Base-by-base conservation (phyloP, 208 protist species). In the Acanthamoeba castellanii region DNA sequence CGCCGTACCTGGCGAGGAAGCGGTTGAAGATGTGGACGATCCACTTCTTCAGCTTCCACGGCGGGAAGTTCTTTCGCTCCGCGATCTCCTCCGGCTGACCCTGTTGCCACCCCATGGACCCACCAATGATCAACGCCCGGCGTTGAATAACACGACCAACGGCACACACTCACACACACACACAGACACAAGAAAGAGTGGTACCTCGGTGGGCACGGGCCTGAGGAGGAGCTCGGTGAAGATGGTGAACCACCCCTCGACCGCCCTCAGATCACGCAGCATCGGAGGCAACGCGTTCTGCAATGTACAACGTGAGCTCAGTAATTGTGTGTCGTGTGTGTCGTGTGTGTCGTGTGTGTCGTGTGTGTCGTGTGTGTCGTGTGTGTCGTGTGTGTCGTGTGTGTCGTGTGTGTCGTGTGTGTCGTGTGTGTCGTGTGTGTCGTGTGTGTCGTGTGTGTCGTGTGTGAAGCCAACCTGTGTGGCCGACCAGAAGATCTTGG, bases 1-100 rank as follows among this genome's bases (percentile, higher is more conserved):
- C 27, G 37, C 34, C 74, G 22, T 82, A 82, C 74, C 74, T n/a
- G 30, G n/a, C 64, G n/a, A 72, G 22, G 30, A 89, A 89, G 30
- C 82, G 82, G 37, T 59, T 68, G 82, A 45, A 89, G 52, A 89
- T 89, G 82, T 89, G 82, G 30, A 66, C 82, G 32, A 89, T 89
- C 82, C 82, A 89, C 82, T 89, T 89, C 57, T 89, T 89, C n/a
- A 89, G 52, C 82, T 89, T 89, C 82, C 82, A 89, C 16, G 82
- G 82, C 20, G 47, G 52, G 52, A 34, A 89, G 52, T 89, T 89
- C 30, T 89, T 32, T 25, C 57, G 64, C 57, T 89, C 82, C 13
- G 57, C 50, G 52, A 89, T 32, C 47, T 89, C 82, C 82, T 89
- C 82, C 20, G 82, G 82, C 30, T 89, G 82, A 27, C 82, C 52